Base-by-base conservation (phyloP, 345 rosid genomes). In the Dipteronia sinensis region DNA sequence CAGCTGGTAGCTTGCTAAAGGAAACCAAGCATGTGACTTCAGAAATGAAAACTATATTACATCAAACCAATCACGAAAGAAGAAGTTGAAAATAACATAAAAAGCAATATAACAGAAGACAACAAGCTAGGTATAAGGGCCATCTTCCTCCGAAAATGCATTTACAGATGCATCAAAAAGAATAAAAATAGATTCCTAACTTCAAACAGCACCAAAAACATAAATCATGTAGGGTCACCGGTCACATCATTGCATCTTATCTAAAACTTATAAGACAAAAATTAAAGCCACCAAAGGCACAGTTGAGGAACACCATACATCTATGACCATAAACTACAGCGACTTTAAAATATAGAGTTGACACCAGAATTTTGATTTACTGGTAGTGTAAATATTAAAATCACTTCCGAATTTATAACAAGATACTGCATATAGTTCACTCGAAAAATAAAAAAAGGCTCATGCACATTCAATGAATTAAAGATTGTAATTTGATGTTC, bases 381-480 rank as follows among this genome's bases (percentile, higher is more conserved):
- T 9, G 46, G 46, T 4, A 42, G 46, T 7, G 46, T 42, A 8
- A 42, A 42, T 42, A 42, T 42, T 7, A 42, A 42, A 42, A 42
- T 42, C 46, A 42, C 11, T 42, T 42, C 10, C 8, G 46, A 42
- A 42, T 42, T 42, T 42, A 42, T 42, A 42, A 42, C 46, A 42
- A 7, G 46, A 42, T 9, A 9, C 46, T 10, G 49, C 13, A 46
- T 9, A 46, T 46, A 46, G 49, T 46, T 46, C 25, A 3, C 25
- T 19, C 3, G 10, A 1, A 19, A 55, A 12, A 74, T 44, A 13
- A 72, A 67, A 40, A 64, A 27, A 27, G 1, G 27, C 27, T 20
- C n/a, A 56, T 20, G 53, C 42, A 62, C 31, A 58, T 25, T 22
- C 69, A 81, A 58, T 12, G 68, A 72, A 72, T 38, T 68, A 12